A percentile compares a stretch with the other conserved stretches of the same genome.
Conservation (phyloP, 2,329 filamentous ascomycete species). For the Metarhizium anisopliae region DNA sequence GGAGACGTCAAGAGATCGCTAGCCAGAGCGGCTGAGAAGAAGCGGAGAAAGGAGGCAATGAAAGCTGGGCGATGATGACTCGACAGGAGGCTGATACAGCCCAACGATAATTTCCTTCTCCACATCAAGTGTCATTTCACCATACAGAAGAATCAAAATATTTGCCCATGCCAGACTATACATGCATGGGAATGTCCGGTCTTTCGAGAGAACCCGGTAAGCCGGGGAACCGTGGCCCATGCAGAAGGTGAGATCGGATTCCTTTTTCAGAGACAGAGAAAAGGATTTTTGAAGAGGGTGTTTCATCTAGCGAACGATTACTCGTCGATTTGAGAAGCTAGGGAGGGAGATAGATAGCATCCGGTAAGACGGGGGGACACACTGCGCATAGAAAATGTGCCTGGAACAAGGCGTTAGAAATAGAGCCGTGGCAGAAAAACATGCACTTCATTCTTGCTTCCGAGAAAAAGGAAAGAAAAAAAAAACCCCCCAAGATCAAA, state of each 20-base stretch:
- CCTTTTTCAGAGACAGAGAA: background rate
- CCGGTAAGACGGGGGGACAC: background rate
- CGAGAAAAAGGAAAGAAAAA: background rate
- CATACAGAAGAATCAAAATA: background rate
- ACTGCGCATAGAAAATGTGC: background rate
- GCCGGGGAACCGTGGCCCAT: background rate
- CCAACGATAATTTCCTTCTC: background rate
- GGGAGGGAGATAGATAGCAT: background rate
- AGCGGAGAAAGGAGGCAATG: constrained; percentile 50
- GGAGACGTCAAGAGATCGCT: constrained; percentile 73
- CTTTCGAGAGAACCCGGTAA: background rate
- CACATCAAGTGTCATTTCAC: background rate
- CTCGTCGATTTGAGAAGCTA: background rate
- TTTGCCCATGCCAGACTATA: background rate
- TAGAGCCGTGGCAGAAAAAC: background rate
- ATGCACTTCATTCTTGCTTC: background rate
- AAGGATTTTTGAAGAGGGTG: background rate
- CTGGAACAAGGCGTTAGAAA: background rate
- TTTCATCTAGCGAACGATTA: background rate
- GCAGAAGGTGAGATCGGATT: background rate
- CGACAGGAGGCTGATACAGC: background rate
- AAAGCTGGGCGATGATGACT: constrained; percentile 33
- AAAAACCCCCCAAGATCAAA: background rate
- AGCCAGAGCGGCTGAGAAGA: constrained; percentile 47
- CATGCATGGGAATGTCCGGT: background rate